A percentile compares a stretch with the other conserved stretches of the same genome.
Conservation (phyloP, 129 eudicot genomes). For the Ambrosia trifida region DNA sequence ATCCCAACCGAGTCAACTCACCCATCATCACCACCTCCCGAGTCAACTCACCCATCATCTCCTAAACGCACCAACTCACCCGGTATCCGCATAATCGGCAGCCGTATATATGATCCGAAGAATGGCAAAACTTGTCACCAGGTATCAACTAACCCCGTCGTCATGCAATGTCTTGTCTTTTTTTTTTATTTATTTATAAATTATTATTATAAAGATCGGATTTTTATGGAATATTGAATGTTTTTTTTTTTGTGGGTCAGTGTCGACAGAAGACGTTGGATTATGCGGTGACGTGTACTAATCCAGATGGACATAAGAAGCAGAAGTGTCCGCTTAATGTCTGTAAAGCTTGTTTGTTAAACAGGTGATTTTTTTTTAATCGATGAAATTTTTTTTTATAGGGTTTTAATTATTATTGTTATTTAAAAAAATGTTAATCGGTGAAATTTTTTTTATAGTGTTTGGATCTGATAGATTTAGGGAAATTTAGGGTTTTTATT, state of each 20-base stretch:
- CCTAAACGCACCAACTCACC: conserved; percentile 40
- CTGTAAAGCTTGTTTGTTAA: conserved; percentile 50
- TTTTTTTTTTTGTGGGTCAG: conserved; percentile 23
- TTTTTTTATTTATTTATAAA: too few species aligned
- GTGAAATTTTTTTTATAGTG: too few species aligned
- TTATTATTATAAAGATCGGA: background rate
- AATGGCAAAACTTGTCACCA: conserved; percentile 62
- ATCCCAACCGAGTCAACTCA: conserved; percentile 33
- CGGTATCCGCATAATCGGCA: conserved; percentile 44
- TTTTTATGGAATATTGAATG: conserved; percentile 9
- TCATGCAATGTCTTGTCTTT: too few species aligned
- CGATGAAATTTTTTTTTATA: background rate
- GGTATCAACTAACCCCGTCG: conserved; percentile 19
- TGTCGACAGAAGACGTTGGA: conserved; percentile 69
- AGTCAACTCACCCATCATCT: conserved; percentile 26
- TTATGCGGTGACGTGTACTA: conserved; percentile 46
- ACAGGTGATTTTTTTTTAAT: conserved; percentile 40
- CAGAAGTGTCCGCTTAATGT: conserved; percentile 43
- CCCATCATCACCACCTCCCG: background rate
- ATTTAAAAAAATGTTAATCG: too few species aligned
- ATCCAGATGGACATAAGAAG: conserved; percentile 27
- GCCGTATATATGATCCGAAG: conserved; percentile 55
- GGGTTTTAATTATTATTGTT: too few species aligned
- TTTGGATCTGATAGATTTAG: conserved; percentile 22
- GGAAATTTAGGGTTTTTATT: conserved; percentile 11